phyloP scores from a whole-genome alignment of 2,329 filamentous ascomycete genomes.

The Lachnellula cervina region DNA sequence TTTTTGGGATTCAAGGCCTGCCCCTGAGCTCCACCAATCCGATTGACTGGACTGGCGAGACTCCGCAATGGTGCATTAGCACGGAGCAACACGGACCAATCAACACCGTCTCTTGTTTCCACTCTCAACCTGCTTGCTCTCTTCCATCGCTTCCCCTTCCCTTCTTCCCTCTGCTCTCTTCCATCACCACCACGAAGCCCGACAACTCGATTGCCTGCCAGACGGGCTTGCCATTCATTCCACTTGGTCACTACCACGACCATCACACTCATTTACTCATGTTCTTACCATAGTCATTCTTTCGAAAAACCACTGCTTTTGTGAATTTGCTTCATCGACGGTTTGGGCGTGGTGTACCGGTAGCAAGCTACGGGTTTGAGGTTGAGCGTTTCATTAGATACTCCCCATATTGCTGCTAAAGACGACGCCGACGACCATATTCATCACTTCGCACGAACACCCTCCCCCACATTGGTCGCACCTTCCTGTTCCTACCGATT shows the following conservation, averaged over 20 bases:
- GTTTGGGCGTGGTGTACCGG: conserved; percentile 7
- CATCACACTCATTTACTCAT: conserved; percentile 35
- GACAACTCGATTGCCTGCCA: conserved; percentile 41
- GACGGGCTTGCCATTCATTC: conserved; percentile 49
- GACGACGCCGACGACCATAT: conserved; percentile 1
- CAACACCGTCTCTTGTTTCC: no score
- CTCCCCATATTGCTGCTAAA: conserved; percentile 12
- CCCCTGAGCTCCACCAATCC: no score
- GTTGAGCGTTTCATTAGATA: conserved; percentile 22
- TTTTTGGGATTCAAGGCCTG: not conserved
- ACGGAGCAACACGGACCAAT: no score
- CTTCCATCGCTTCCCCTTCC: conserved; percentile 26
- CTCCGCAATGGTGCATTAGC: no score
- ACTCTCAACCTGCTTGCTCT: not conserved
- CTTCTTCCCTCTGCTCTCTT: conserved; percentile 24
- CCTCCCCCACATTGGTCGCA: conserved; percentile 13
- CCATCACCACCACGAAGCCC: conserved; percentile 19
- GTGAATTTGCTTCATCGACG: not conserved
- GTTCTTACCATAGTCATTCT: conserved; percentile 32
- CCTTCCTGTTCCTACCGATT: conserved; percentile 17
- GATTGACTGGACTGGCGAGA: no score
- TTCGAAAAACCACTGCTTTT: conserved; percentile 19
- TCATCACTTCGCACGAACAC: conserved; percentile 7
- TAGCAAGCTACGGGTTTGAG: conserved; percentile 8
- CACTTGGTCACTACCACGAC: conserved; percentile 37